Conservation (phyloP, 192 early-diverging fungal species). For the Mortierella antarctica region DNA sequence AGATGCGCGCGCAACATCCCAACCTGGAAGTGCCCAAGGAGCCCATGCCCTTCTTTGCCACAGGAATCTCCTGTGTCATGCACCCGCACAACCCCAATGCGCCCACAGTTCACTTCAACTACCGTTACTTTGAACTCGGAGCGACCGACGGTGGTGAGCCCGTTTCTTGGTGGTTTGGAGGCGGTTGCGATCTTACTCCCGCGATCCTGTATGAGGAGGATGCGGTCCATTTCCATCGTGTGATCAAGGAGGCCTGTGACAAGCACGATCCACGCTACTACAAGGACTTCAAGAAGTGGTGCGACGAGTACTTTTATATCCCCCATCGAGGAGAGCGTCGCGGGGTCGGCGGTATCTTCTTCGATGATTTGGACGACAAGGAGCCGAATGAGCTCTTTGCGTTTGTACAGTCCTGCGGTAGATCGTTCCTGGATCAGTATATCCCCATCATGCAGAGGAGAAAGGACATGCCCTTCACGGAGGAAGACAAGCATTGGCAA, state of each 20-base stretch:
- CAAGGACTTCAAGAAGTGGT: constrained; percentile 94
- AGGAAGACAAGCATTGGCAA: constrained; percentile 91
- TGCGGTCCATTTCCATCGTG: constrained; percentile 92
- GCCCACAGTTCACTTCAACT: constrained; percentile 98
- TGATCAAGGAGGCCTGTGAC: constrained; percentile 94
- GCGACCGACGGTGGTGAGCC: constrained; percentile 68
- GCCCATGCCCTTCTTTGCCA: constrained; percentile 84
- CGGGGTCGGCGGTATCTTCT: constrained; percentile 98
- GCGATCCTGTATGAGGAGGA: constrained; percentile 92
- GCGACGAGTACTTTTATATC: constrained; percentile 93
- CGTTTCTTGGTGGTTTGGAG: constrained; percentile 94
- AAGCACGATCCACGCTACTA: constrained; percentile 87
- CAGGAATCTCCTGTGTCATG: constrained; percentile 92
- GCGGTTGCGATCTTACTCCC: constrained; percentile 95
- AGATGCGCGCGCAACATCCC: constrained; percentile 91
- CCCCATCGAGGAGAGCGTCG: constrained; percentile 90
- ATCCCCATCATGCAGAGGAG: constrained; percentile 87
- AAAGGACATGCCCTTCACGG: constrained; percentile 81
- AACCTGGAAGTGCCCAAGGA: constrained; percentile 66
- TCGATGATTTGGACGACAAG: constrained; percentile 91
- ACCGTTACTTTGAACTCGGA: constrained; percentile 95
- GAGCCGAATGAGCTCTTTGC: constrained; percentile 79
- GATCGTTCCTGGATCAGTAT: constrained; percentile 85
- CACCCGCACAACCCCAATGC: constrained; percentile 96
- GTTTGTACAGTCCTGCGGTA: constrained; percentile 88